These are phyloP conservation scores for Exophiala viscosa DNA, from an alignment of 2,329 filamentous ascomycete genomes.

Conservation along the genomic window DNA sequence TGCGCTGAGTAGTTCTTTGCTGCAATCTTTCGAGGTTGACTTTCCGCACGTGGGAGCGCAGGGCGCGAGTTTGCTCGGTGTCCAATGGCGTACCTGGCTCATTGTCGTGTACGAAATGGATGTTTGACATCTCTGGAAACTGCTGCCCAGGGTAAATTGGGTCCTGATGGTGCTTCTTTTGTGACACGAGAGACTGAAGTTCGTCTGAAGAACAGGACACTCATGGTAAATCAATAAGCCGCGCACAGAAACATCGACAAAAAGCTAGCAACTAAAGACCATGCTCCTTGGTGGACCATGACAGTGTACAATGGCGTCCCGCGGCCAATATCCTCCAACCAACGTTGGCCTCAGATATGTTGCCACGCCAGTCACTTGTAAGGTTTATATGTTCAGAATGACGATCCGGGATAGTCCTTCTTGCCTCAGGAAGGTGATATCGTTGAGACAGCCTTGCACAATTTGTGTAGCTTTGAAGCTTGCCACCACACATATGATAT, in stretches of 20 bases:
- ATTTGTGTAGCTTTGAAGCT: too few relatives aligned
- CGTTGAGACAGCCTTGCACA: too few relatives aligned
- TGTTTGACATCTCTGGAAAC: conserved; percentile 2
- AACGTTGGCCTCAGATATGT: too few relatives aligned
- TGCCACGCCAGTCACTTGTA: too few relatives aligned
- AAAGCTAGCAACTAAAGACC: neutral
- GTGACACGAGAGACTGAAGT: neutral
- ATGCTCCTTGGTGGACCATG: neutral
- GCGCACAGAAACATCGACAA: neutral
- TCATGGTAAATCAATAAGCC: neutral
- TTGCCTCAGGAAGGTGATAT: too few relatives aligned
- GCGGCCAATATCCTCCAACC: neutral
- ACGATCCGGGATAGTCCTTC: too few relatives aligned
- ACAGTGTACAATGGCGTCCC: neutral
- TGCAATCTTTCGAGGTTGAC: conserved; percentile 13
- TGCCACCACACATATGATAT: too few relatives aligned
- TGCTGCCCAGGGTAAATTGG: neutral
- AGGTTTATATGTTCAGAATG: too few relatives aligned
- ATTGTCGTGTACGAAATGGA: conserved; percentile 15
- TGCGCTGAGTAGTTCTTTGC: conserved; percentile 10
- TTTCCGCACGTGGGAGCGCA: conserved; percentile 13
- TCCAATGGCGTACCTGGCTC: conserved; percentile 12
- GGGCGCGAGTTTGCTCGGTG: conserved; percentile 9
- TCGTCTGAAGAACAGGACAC: neutral
- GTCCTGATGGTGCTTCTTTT: neutral